Evolutionary conservation across 1,284 basidiomycete genomes (phyloP).

Genomic region (Puccinia horiana): DNA sequence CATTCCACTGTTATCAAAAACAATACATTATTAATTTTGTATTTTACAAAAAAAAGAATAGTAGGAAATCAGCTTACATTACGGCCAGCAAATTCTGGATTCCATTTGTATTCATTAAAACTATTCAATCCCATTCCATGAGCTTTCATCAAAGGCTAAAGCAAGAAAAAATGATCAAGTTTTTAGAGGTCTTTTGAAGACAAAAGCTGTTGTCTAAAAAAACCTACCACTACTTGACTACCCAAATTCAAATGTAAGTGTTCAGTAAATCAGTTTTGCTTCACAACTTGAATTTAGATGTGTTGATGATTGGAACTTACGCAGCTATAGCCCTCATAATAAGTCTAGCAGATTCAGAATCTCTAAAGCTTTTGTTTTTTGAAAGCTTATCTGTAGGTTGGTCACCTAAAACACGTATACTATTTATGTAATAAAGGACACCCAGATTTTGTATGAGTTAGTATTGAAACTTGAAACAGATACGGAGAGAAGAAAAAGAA

Average conservation of each 20-base stretch:
- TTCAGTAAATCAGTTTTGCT: too few relatives aligned
- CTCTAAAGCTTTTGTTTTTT: background rate
- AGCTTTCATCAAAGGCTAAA: slow-evolving; percentile 34
- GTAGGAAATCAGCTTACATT: slow-evolving; percentile 29
- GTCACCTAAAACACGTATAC: slow-evolving; percentile 37
- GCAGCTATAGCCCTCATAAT: slow-evolving; percentile 42
- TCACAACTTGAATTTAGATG: background rate
- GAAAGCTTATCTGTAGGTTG: slow-evolving; percentile 1
- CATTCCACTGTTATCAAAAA: slow-evolving; percentile 58
- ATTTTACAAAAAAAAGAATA: background rate
- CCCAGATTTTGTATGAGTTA: background rate
- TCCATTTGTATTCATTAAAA: slow-evolving; percentile 39
- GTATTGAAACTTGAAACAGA: background rate
- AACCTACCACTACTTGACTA: slow-evolving; percentile 31
- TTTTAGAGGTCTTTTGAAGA: too few relatives aligned
- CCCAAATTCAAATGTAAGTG: background rate
- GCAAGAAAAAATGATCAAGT: background rate
- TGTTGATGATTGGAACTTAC: background rate
- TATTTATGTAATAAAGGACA: background rate
- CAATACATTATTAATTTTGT: background rate
- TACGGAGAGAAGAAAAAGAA: background rate
- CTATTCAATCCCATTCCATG: slow-evolving; percentile 45
- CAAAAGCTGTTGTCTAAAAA: background rate
- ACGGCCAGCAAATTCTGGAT: slow-evolving; percentile 37
- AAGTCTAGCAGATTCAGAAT: slow-evolving; percentile 15